Evolutionary conservation across 257 asterid species (phyloP).

Genomic region (Solanum ahanhuiri): DNA sequence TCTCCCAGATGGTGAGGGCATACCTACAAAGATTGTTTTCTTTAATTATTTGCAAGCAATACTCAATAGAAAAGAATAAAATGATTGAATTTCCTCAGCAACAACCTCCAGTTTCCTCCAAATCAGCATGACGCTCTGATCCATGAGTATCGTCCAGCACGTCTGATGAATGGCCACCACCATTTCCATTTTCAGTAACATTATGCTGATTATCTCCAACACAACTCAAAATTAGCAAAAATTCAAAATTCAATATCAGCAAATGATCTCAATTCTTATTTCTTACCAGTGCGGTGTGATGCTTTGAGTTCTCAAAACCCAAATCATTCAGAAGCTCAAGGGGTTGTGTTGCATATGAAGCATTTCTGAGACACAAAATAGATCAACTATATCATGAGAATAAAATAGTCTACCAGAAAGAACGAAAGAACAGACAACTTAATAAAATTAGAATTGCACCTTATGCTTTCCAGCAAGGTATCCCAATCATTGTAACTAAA

Average conservation of each 20-base stretch:
- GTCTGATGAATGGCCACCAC: slow-evolving; percentile 6
- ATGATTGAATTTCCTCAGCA: slow-evolving; percentile 1
- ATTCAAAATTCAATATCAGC: slow-evolving; percentile 13
- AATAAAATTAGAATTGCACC: slow-evolving; percentile 33
- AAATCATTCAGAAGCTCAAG: slow-evolving; percentile 91
- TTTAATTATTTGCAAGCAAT: neutral
- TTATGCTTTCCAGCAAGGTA: slow-evolving; percentile 84
- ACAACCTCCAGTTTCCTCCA: slow-evolving; percentile 83
- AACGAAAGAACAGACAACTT: neutral
- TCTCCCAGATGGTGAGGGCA: slow-evolving; percentile 82
- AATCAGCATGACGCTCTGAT: slow-evolving; percentile 31
- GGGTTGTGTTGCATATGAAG: slow-evolving; percentile 92
- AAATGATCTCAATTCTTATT: slow-evolving; percentile 46
- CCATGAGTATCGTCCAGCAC: slow-evolving; percentile 36
- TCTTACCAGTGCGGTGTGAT: slow-evolving; percentile 28
- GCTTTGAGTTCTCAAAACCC: slow-evolving; percentile 65
- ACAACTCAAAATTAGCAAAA: slow-evolving; percentile 19
- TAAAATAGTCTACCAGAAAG: slow-evolving; percentile 5
- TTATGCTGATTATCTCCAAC: slow-evolving; percentile 19
- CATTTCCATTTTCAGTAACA: slow-evolving; percentile 46
- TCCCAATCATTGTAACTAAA: slow-evolving; percentile 91
- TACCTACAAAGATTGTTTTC: slow-evolving; percentile 30
- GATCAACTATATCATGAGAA: slow-evolving; percentile 6
- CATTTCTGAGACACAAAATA: slow-evolving; percentile 62
- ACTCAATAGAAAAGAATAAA: neutral